A percentile compares a stretch with the other conserved stretches of the same genome.
phyloP scores from a whole-genome alignment of 2,329 filamentous ascomycete genomes.

The Didymella pinodella region DNA sequence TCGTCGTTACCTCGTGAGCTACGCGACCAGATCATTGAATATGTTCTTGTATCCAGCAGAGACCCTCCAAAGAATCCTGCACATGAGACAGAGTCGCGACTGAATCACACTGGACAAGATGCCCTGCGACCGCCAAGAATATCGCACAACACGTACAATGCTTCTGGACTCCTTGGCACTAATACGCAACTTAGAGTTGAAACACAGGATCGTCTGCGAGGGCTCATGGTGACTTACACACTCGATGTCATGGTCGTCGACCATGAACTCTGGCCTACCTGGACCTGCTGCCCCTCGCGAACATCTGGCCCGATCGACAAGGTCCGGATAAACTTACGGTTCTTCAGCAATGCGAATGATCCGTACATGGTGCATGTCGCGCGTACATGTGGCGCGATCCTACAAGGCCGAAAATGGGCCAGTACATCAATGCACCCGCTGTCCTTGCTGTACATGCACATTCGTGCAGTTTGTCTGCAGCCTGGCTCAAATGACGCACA shows the following conservation, averaged over 20 bases:
- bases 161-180: conserved; percentile 6
- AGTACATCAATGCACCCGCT: conserved; percentile 12
- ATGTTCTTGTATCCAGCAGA: conserved; percentile 5
- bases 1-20: conserved; percentile 12
- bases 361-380: conserved; percentile 20
- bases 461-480: conserved; percentile 8
- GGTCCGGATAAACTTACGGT: conserved; percentile 13
- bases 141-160: conserved; percentile 8
- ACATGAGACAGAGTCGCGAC: conserved; percentile 2
- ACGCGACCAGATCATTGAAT: conserved; percentile 17
- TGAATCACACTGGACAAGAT: neutral
- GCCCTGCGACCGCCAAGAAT: conserved; percentile 2
- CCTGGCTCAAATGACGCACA: neutral
- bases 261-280: conserved; percentile 19
- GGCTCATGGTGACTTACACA: conserved; percentile 2
- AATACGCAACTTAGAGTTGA: conserved; percentile 12
- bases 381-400: conserved; percentile 12
- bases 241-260: conserved; percentile 19
- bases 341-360: conserved; percentile 14
- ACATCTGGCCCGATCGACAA: conserved; percentile 1
- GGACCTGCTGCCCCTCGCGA: conserved; percentile 17
- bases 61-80: conserved; percentile 10
- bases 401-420: conserved; percentile 15
- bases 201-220: conserved; percentile 1
- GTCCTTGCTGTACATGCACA: conserved; percentile 10